These are phyloP conservation scores for Amanita pseudoporphyria DNA, from an alignment of 768 basidiomycete genomes.

Conservation along the genomic window DNA sequence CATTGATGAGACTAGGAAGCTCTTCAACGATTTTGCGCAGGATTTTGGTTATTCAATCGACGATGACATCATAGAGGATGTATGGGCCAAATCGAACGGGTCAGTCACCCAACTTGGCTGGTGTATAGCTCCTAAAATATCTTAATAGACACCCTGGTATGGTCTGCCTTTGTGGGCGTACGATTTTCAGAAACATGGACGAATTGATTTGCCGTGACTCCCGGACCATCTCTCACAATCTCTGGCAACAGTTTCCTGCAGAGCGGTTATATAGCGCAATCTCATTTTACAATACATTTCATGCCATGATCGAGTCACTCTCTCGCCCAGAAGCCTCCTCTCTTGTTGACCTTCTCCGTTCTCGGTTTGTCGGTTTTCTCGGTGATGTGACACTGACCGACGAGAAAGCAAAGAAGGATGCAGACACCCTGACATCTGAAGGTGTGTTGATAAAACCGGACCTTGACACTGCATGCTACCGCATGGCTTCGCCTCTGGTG, in stretches of 20 bases:
- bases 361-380: slow-evolving; percentile 8
- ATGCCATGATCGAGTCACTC: slow-evolving; percentile 9
- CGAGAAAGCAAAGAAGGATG: too few relatives aligned
- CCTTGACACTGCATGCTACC: not conserved
- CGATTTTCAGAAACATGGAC: slow-evolving; percentile 3
- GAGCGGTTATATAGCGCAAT: slow-evolving; percentile 1
- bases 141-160: slow-evolving; percentile 10
- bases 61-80: too few relatives aligned
- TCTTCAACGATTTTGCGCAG: too few relatives aligned
- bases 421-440: too few relatives aligned
- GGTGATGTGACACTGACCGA: slow-evolving; percentile 2
- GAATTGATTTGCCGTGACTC: not conserved
- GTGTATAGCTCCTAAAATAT: too few relatives aligned
- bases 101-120: too few relatives aligned
- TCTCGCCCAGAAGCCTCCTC: not conserved
- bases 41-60: too few relatives aligned
- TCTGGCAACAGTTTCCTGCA: slow-evolving; percentile 9
- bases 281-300: slow-evolving; percentile 5
- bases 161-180: slow-evolving; percentile 11
- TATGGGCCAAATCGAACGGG: too few relatives aligned
- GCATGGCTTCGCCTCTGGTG: too few relatives aligned
- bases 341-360: slow-evolving; percentile 9
- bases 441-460: not conserved
- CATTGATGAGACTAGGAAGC: too few relatives aligned
- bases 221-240: too few relatives aligned